A percentile compares a stretch with the other conserved stretches of the same genome.
Conservation (phyloP, 139 green algal species). For the Haematococcus lacustris region DNA sequence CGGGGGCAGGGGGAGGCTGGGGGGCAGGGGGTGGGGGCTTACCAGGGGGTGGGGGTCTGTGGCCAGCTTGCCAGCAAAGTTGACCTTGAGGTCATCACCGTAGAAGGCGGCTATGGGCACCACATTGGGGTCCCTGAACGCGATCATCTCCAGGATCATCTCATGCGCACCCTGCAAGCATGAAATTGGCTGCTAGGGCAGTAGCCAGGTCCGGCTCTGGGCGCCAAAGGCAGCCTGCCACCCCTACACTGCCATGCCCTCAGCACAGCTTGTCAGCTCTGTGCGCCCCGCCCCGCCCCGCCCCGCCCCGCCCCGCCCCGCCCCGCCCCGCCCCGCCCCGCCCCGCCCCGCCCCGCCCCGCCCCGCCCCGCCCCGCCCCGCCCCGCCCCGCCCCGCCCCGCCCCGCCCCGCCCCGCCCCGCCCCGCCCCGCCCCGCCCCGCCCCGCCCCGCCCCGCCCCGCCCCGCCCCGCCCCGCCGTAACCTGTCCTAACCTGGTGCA, state of each 20-base stretch:
- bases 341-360: too few species aligned
- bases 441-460: too few species aligned
- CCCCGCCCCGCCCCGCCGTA: background rate
- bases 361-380: too few species aligned
- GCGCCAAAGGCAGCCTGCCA: background rate
- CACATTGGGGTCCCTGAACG: constrained; percentile 59
- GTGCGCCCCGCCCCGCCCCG: too few species aligned
- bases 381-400: too few species aligned
- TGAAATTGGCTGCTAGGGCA: background rate
- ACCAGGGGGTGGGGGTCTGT: constrained; percentile 44
- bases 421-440: too few species aligned
- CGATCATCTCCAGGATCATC: constrained; percentile 70
- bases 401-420: too few species aligned
- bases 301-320: too few species aligned
- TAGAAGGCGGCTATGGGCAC: constrained; percentile 66
- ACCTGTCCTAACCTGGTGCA: constrained; percentile 35
- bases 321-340: too few species aligned
- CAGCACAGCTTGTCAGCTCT: background rate
- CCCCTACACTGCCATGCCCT: background rate
- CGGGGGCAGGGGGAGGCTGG: too few species aligned
- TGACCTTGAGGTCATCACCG: constrained; percentile 62
- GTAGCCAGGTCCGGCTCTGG: background rate
- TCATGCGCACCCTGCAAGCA: constrained; percentile 46
- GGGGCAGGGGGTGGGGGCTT: constrained; percentile 1
- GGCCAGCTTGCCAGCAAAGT: constrained; percentile 64